Base-by-base conservation (phyloP, 2,329 filamentous ascomycete genomes). In the Pyrenophora tritici-repentis region DNA sequence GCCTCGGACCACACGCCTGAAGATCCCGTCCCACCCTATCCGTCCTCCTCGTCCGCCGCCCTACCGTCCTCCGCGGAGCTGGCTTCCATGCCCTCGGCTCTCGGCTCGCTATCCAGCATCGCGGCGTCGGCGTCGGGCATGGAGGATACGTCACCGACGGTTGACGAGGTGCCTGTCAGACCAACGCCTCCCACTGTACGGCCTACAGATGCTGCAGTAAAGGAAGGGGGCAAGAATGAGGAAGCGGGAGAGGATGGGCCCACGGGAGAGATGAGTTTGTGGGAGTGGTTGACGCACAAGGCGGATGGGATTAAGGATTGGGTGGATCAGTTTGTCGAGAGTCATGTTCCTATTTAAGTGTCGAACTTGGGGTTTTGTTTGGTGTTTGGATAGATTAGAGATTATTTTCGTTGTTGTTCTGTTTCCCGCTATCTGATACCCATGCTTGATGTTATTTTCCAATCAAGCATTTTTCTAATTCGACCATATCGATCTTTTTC, bases 1-100 rank as follows among this genome's bases (percentile, higher is more conserved):
- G 42, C 54, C 2, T 29, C 26, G 26, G 70, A 79, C 0, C 77
- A 82, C 16, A 78, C 77, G n/a, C 83, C 81, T 0, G 70, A 72
- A 1, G 85, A 88, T 57, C 83, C 85, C 1, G 64, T 68, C 3
- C 51, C 54, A 0, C 45, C 40, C 1, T 49, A 53, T 8, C 61
- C 65, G 2, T 49, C 53, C 0, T 43, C 43, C 0, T 43, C 49
- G 4, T 29, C 49, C 5, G 16, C 54, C 3, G 12, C 45, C 9
- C 33, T 42, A 3, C 43, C 45, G 2, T 36, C 43, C 9, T 42
- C 51, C 7, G 42, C 47, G 1, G 39, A 48, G 18, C 44, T 60
- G 17, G 63, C 63, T 0, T 61, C 60, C 16, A 62, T 56, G 44
- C 53, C 64, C 16, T 52, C 58, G 2, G 13, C 48, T 6, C 17